Percentiles rank a stretch among this genome's conserved stretches.
Conservation (phyloP, 1,139 yeast genomes). For the Yamadazyma oceani region DNA sequence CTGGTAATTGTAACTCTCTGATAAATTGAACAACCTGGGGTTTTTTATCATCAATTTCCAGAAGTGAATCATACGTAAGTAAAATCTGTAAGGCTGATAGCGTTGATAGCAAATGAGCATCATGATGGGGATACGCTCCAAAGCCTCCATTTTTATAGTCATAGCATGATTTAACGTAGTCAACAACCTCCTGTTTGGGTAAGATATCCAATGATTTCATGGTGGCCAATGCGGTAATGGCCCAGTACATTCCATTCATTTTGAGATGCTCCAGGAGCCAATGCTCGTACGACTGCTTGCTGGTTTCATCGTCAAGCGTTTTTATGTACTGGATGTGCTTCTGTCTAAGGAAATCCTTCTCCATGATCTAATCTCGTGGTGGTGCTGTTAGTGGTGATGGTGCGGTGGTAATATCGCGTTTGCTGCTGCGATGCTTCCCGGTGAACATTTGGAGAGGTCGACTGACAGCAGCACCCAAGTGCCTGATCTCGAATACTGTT, state of each 20-base stretch:
- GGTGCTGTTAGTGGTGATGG: background rate
- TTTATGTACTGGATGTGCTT: slow-evolving; percentile 39
- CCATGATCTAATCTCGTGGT: background rate
- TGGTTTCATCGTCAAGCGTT: slow-evolving; percentile 34
- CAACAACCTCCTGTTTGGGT: slow-evolving; percentile 57
- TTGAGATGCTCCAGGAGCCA: slow-evolving; percentile 91
- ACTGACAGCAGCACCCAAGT: too few relatives aligned
- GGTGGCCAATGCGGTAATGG: slow-evolving; percentile 71
- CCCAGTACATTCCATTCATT: slow-evolving; percentile 95
- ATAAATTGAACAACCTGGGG: slow-evolving; percentile 41
- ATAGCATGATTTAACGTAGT: slow-evolving; percentile 70
- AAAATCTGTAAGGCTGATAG: slow-evolving; percentile 83
- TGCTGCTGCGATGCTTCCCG: too few relatives aligned
- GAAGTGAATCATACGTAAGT: slow-evolving; percentile 62
- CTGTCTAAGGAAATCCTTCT: slow-evolving; percentile 10
- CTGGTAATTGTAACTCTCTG: slow-evolving; percentile 55
- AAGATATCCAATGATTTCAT: slow-evolving; percentile 56
- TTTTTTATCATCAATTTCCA: slow-evolving; percentile 23
- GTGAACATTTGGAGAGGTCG: too few relatives aligned
- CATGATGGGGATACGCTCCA: slow-evolving; percentile 88
- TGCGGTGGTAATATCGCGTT: background rate
- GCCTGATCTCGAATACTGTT: too few relatives aligned
- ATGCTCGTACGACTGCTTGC: slow-evolving; percentile 57
- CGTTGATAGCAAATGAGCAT: slow-evolving; percentile 85
- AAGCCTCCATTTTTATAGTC: slow-evolving; percentile 71